Evolutionary conservation across 2,329 filamentous ascomycete species (phyloP).

Genomic region (Chaetomium strumarium): DNA sequence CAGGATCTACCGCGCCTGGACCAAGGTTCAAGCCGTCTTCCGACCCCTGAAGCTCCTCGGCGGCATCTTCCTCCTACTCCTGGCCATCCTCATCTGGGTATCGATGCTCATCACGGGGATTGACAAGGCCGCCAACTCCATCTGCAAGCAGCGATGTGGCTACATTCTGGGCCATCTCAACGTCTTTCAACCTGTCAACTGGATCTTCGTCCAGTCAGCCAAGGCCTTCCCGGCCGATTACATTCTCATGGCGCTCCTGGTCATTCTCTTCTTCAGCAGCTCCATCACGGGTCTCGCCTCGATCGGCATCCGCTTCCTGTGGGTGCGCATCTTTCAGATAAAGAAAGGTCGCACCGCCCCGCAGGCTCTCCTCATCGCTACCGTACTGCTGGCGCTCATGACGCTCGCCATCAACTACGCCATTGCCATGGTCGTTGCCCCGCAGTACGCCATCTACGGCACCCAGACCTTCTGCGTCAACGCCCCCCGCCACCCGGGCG

Average conservation of each 20-base stretch:
- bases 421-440: constrained; percentile 87
- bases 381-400: constrained; percentile 83
- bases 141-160: constrained; percentile 85
- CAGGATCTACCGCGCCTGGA: constrained; percentile 68
- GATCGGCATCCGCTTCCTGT: constrained; percentile 91
- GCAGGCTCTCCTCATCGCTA: constrained; percentile 85
- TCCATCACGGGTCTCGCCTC: constrained; percentile 81
- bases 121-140: constrained; percentile 92
- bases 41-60: constrained; percentile 83
- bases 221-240: constrained; percentile 90
- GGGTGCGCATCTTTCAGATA: constrained; percentile 89
- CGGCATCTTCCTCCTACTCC: constrained; percentile 68
- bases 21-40: constrained; percentile 74
- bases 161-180: constrained; percentile 85
- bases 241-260: constrained; percentile 75
- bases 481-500: constrained; percentile 53
- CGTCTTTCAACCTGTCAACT: constrained; percentile 94
- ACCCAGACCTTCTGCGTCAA: constrained; percentile 90
- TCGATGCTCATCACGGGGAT: constrained; percentile 95
- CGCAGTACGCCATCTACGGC: constrained; percentile 90
- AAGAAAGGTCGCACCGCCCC: constrained; percentile 83
- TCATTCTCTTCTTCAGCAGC: constrained; percentile 82
- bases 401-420: constrained; percentile 90
- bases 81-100: constrained; percentile 72
- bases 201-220: constrained; percentile 73